Percentiles rank a stretch among this genome's conserved stretches.
phyloP scores from a whole-genome alignment of 495 filamentous ascomycete genomes.

The Tuber brumale region DNA sequence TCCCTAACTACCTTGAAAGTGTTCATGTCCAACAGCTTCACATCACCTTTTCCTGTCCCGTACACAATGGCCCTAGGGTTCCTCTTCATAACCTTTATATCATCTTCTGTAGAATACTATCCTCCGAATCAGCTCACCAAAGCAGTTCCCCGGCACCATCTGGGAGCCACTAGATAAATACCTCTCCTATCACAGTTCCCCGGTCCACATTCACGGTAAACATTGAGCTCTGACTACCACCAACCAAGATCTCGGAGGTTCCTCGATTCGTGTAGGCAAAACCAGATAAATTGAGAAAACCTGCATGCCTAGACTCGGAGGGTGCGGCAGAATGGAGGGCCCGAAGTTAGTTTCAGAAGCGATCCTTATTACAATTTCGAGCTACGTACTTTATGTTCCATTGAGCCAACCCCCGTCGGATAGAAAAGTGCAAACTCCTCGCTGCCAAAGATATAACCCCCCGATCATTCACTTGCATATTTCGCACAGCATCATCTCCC shows the following conservation, averaged over 20 bases:
- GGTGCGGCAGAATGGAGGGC: not conserved
- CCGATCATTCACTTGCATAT: conserved; percentile 51
- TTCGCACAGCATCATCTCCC: conserved; percentile 35
- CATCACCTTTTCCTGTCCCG: conserved; percentile 72
- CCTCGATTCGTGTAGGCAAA: conserved; percentile 90
- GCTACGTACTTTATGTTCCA: conserved; percentile 66
- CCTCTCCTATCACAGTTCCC: conserved; percentile 66
- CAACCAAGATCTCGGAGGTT: conserved; percentile 72
- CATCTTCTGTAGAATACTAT: conserved; percentile 61
- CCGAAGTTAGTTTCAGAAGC: not conserved
- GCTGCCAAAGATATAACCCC: conserved; percentile 39
- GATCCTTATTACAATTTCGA: not conserved
- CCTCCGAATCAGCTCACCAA: not conserved
- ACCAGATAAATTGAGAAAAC: conserved; percentile 76
- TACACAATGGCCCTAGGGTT: conserved; percentile 78
- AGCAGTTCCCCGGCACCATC: conserved; percentile 9
- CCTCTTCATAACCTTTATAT: conserved; percentile 85
- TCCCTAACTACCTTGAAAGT: conserved; percentile 70
- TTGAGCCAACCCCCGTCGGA: conserved; percentile 67
- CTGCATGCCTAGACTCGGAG: conserved; percentile 50
- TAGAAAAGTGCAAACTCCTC: conserved; percentile 65
- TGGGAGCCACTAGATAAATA: conserved; percentile 38
- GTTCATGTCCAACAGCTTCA: conserved; percentile 75
- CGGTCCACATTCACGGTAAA: conserved; percentile 84
- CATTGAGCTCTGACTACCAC: conserved; percentile 80